A percentile compares a stretch with the other conserved stretches of the same genome.
Evolutionary conservation across 768 basidiomycete species (phyloP).

Genomic region (Tricholoma saponaceum): DNA sequence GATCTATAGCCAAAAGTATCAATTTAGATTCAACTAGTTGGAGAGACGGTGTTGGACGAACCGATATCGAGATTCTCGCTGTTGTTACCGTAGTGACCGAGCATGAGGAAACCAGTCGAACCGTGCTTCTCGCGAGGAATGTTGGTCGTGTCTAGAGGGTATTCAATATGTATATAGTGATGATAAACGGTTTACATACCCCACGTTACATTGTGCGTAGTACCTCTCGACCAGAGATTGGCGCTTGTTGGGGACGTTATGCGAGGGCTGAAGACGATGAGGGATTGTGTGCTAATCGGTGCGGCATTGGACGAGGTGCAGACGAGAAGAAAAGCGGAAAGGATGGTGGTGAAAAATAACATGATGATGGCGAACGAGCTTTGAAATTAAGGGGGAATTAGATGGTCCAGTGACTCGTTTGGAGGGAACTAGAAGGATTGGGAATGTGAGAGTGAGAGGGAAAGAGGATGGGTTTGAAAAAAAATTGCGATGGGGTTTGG

Average conservation of each 20-base stretch:
- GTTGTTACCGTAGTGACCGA: constrained; percentile 31
- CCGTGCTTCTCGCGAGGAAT: constrained; percentile 33
- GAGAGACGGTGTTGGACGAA: constrained; percentile 23
- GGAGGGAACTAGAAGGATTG: not conserved
- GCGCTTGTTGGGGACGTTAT: constrained; percentile 18
- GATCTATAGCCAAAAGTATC: constrained; percentile 8
- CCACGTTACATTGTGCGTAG: constrained; percentile 20
- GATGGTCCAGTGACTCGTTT: not conserved
- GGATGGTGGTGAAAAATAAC: constrained; percentile 11
- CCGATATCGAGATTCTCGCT: constrained; percentile 47
- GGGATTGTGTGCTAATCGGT: constrained; percentile 8
- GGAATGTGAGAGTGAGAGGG: not conserved
- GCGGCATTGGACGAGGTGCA: constrained; percentile 6
- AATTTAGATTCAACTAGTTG: not conserved
- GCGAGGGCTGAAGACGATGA: constrained; percentile 19
- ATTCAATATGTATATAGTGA: not conserved
- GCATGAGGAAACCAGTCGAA: constrained; percentile 33
- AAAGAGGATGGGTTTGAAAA: constrained; percentile 1
- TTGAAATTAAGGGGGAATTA: not conserved
- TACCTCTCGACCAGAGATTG: constrained; percentile 15
- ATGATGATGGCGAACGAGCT: not conserved
- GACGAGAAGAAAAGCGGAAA: constrained; percentile 7
- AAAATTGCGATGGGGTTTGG: not conserved
- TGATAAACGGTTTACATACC: constrained; percentile 8
- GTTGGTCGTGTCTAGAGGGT: constrained; percentile 16